These are phyloP conservation scores for Mycena rebaudengoi DNA, from an alignment of 768 basidiomycete species.

Conservation along the genomic window DNA sequence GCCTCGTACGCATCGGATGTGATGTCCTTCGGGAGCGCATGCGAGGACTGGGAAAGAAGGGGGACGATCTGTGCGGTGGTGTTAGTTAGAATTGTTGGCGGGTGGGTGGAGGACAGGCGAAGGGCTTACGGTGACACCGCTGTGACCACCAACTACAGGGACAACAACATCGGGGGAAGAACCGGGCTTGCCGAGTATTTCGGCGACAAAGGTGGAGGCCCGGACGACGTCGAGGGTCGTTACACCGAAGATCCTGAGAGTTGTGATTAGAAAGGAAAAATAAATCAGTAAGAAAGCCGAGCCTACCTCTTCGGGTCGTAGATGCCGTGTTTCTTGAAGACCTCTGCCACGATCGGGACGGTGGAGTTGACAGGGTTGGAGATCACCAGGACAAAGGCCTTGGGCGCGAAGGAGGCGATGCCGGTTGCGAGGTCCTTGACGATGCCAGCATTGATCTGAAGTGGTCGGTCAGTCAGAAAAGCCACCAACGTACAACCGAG, in stretches of 20 bases:
- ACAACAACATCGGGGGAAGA: constrained; percentile 71
- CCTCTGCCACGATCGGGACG: constrained; percentile 95
- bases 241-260: constrained; percentile 89
- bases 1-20: constrained; percentile 58
- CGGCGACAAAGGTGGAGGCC: constrained; percentile 94
- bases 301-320: constrained; percentile 95
- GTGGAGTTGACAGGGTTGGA: constrained; percentile 99
- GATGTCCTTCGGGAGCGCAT: constrained; percentile 71
- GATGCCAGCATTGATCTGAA: constrained; percentile 96
- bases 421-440: constrained; percentile 92
- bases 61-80: constrained; percentile 78
- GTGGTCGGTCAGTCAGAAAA: background rate
- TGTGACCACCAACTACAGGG: constrained; percentile 96
- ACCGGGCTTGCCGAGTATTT: constrained; percentile 72
- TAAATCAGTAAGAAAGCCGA: constrained; percentile 28
- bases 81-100: background rate
- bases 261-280: background rate
- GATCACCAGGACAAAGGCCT: constrained; percentile 94
- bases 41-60: constrained; percentile 89
- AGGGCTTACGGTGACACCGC: constrained; percentile 80
- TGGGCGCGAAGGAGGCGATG: constrained; percentile 84
- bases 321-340: constrained; percentile 91
- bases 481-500: background rate
- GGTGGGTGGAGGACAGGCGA: background rate
- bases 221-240: constrained; percentile 98